These are phyloP conservation scores for Phytophthora hibernalis DNA, from an alignment of 352 stramenopile species.

Conservation along the genomic window DNA sequence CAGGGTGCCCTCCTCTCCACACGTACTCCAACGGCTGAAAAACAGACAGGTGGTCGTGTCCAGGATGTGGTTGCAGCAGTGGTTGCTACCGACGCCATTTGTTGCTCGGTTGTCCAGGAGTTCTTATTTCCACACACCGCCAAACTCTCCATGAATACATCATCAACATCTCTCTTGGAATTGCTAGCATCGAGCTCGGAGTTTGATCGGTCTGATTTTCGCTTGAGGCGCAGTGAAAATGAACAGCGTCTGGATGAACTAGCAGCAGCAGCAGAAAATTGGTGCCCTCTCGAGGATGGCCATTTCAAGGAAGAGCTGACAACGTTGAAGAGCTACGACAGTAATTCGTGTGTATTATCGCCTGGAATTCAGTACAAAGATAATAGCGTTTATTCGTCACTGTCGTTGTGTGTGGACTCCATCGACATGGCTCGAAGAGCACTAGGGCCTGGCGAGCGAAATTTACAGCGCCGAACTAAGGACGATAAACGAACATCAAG, in stretches of 20 bases:
- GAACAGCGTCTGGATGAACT: slow-evolving; percentile 9
- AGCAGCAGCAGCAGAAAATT: slow-evolving; percentile 14
- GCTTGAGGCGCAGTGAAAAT: not conserved
- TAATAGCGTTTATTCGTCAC: slow-evolving; percentile 12
- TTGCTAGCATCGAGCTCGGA: slow-evolving; percentile 37
- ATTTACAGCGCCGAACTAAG: slow-evolving; percentile 16
- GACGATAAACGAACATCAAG: not conserved
- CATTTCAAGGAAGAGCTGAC: not conserved
- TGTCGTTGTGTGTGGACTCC: slow-evolving; percentile 51
- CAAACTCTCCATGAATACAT: no score
- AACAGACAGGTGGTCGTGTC: not conserved
- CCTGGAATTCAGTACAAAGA: slow-evolving; percentile 5
- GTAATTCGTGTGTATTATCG: not conserved
- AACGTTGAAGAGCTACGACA: not conserved
- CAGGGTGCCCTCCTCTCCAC: slow-evolving; percentile 24
- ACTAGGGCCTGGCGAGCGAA: slow-evolving; percentile 45
- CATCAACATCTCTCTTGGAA: slow-evolving; percentile 26
- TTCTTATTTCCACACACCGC: slow-evolving; percentile 39
- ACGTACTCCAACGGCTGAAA: not conserved
- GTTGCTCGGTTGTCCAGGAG: slow-evolving; percentile 48
- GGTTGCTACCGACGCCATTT: slow-evolving; percentile 43
- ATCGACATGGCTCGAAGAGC: slow-evolving; percentile 53
- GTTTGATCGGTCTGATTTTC: slow-evolving; percentile 24
- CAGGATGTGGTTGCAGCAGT: slow-evolving; percentile 37
- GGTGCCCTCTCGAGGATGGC: slow-evolving; percentile 1